Evolutionary conservation across 176 grass and related monocot genomes (phyloP), one percentile per base, ranked within the genome.

Genomic region (Triticum urartu): DNA sequence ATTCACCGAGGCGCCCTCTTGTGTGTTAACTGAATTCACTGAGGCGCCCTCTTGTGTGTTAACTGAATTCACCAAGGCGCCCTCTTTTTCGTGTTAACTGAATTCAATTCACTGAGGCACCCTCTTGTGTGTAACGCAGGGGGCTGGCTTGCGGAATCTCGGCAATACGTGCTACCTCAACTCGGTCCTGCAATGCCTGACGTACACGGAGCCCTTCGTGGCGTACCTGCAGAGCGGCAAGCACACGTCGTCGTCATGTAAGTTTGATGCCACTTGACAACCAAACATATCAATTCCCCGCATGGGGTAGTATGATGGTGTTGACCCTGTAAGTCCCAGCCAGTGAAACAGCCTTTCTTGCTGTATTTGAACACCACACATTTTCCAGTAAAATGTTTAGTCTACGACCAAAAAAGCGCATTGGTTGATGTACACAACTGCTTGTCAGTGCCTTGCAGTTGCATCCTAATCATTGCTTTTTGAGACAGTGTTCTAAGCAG

Each of bases 111-210:
- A 74, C 71, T 26, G 71, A 74, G 71, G 24, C 68, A 45, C 26
- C 43, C 43, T 47, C 38, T 38, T 83, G 36, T 78, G 68, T 78
- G 64, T 67, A 67, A 87, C 60, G 24, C 89, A 95, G 94, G 94
- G 89, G 73, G 94, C 89, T 43, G 94, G 91, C 84, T 86, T 95
- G 89, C 84, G 54, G n/a, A 95, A 95, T 79, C 91, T 89, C 24
- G 94, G 91, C 33, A 93, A 95, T 22, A 93, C 94, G 8, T 95
- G 91, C 81, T 95, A 93, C 81, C 91, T 95, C 64, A 93, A 95
- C 78, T 95, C 94, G 54, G 94, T 95, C 60, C 89, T 95, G 83
- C 94, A 95, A 72, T 93, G 94, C 81, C 83, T 95, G 50, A 95
- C 94, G 69, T 93, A 95, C 9, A 93, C 91, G 3, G 91, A 95